Conservation (phyloP, 139 green algal species). For the Coelastrella sp. region DNA sequence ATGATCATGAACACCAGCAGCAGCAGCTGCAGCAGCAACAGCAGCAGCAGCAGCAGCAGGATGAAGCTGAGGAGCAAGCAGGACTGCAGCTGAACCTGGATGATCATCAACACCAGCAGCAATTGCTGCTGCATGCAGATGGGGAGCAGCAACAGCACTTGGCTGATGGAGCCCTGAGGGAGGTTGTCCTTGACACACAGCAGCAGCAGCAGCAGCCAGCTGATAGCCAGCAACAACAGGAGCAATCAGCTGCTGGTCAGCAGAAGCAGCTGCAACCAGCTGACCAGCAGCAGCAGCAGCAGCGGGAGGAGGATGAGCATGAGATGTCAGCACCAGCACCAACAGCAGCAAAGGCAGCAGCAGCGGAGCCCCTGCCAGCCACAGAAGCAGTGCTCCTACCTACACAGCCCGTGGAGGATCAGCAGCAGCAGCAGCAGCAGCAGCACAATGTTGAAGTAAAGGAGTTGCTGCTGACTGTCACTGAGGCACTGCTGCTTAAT, state of each 20-base stretch:
- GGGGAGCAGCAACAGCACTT: not conserved
- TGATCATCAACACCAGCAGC: not conserved
- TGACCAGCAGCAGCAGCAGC: not conserved
- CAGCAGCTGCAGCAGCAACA: not conserved
- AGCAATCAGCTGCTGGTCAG: not conserved
- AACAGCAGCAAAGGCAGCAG: not conserved
- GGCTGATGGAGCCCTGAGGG: not conserved
- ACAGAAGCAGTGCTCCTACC: not conserved
- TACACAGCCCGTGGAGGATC: no score
- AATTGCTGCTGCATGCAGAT: not conserved
- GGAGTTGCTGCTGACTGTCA: no score
- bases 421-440: not conserved
- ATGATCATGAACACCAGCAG: not conserved
- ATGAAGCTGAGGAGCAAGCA: no score
- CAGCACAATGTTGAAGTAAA: no score
- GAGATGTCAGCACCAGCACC: not conserved
- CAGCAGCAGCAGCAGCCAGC: not conserved
- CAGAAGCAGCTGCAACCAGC: constrained; percentile 12
- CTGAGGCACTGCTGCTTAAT: no score
- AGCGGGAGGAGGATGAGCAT: not conserved
- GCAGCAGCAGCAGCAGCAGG: no score
- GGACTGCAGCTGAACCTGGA: no score
- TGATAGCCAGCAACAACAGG: not conserved
- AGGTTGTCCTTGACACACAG: not conserved
- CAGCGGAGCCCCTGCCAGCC: not conserved